Percentiles rank a stretch among this genome's conserved stretches.
These are phyloP conservation scores for Leptographium galeiforme DNA, from an alignment of 2,329 filamentous ascomycete species.

Conservation along the genomic window DNA sequence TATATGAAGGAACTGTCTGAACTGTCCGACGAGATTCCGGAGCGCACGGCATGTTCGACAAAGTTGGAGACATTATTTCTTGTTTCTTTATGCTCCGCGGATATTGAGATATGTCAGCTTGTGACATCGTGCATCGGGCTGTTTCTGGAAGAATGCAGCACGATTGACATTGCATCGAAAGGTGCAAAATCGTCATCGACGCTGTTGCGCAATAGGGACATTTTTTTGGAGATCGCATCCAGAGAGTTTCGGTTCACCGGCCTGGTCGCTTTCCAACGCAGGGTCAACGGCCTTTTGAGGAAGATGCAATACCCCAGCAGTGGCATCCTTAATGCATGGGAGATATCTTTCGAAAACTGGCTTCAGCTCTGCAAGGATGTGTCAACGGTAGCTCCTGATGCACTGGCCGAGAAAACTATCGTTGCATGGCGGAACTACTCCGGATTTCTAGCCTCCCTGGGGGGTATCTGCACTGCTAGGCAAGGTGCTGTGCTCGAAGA, in stretches of 20 bases:
- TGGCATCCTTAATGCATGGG: slow-evolving; percentile 58
- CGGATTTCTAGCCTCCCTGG: slow-evolving; percentile 53
- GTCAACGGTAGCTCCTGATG: slow-evolving; percentile 35
- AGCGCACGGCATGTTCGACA: slow-evolving; percentile 37
- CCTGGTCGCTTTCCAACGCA: slow-evolving; percentile 56
- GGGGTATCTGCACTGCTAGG: slow-evolving; percentile 50
- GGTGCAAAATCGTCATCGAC: slow-evolving; percentile 35
- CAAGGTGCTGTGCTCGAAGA: slow-evolving; percentile 45
- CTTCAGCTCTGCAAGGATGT: slow-evolving; percentile 50
- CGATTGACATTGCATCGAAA: slow-evolving; percentile 37
- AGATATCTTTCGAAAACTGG: slow-evolving; percentile 52
- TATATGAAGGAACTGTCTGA: slow-evolving; percentile 36
- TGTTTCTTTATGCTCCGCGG: slow-evolving; percentile 50
- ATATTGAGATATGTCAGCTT: slow-evolving; percentile 51
- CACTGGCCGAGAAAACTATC: slow-evolving; percentile 40
- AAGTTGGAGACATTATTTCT: slow-evolving; percentile 50
- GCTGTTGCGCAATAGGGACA: slow-evolving; percentile 44
- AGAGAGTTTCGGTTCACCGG: slow-evolving; percentile 54
- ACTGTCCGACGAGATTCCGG: slow-evolving; percentile 38
- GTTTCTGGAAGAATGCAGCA: slow-evolving; percentile 47
- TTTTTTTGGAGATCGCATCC: slow-evolving; percentile 50
- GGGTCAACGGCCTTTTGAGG: slow-evolving; percentile 44
- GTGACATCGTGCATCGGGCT: slow-evolving; percentile 49
- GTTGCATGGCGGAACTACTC: slow-evolving; percentile 58
- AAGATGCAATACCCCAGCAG: slow-evolving; percentile 47